Evolutionary conservation across 495 filamentous ascomycete species (phyloP).

Genomic region (Chaetomium fimeti): DNA sequence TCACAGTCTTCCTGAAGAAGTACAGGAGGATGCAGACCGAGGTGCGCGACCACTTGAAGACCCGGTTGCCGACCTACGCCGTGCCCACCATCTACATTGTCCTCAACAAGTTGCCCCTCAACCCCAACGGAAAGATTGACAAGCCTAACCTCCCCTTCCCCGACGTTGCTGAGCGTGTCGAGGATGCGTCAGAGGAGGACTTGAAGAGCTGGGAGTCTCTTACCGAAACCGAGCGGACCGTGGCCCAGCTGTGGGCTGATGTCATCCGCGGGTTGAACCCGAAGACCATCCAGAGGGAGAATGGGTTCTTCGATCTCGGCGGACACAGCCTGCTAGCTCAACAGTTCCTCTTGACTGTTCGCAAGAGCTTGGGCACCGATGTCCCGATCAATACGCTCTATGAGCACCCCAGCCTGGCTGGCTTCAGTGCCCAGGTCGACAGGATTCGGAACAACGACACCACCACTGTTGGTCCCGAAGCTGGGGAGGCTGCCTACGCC

Average conservation of each 20-base stretch:
- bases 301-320: conserved; percentile 83
- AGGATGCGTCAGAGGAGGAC: conserved; percentile 62
- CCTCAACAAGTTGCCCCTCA: conserved; percentile 77
- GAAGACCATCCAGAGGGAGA: conserved; percentile 61
- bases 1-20: conserved; percentile 55
- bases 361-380: conserved; percentile 62
- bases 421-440: conserved; percentile 75
- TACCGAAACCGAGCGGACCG: conserved; percentile 42
- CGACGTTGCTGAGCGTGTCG: conserved; percentile 56
- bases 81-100: conserved; percentile 78
- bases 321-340: conserved; percentile 87
- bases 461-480: conserved; percentile 43
- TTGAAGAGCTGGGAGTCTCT: conserved; percentile 65
- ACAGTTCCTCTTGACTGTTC: conserved; percentile 68
- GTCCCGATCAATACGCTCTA: conserved; percentile 77
- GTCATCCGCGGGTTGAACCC: conserved; percentile 56
- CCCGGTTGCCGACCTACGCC: conserved; percentile 74
- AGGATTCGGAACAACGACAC: conserved; percentile 43
- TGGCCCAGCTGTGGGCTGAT: conserved; percentile 42
- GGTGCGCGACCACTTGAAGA: conserved; percentile 70
- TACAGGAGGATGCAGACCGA: conserved; percentile 68
- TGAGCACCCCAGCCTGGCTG: conserved; percentile 67
- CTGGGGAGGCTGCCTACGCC: conserved; percentile 68
- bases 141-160: conserved; percentile 90
- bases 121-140: conserved; percentile 95